Conservation (phyloP, 1,284 basidiomycete genomes). For the Afroboletus lepidellus region DNA sequence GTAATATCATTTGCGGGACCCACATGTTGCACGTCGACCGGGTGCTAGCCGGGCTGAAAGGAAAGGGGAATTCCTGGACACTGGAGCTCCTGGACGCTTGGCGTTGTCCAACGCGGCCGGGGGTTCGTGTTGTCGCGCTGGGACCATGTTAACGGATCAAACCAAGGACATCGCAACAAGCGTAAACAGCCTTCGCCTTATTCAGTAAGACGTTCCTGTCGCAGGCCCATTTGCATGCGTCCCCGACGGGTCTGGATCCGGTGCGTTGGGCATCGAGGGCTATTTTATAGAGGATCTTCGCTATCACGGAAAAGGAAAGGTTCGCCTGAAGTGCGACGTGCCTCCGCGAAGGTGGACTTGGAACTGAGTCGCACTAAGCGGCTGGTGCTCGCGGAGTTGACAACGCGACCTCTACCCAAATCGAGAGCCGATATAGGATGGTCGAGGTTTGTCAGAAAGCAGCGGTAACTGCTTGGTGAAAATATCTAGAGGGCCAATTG, state of each 20-base stretch:
- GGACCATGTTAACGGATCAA: background rate
- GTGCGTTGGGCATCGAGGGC: background rate
- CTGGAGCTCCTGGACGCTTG: background rate
- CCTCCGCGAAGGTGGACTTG: slow-evolving; percentile 36
- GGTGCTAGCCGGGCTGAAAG: background rate
- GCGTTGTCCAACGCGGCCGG: background rate
- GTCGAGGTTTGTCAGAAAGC: background rate
- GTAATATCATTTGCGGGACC: background rate
- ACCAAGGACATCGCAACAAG: background rate
- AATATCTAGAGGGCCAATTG: background rate
- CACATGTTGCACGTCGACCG: background rate
- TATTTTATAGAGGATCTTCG: background rate
- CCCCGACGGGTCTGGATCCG: background rate
- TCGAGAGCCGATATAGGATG: slow-evolving; percentile 26
- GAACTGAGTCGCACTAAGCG: slow-evolving; percentile 13
- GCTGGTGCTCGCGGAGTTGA: slow-evolving; percentile 32
- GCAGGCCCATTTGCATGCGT: background rate
- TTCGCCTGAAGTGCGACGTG: background rate
- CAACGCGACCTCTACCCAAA: slow-evolving; percentile 27
- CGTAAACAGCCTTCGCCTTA: background rate
- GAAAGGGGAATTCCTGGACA: background rate
- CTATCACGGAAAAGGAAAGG: background rate
- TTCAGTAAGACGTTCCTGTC: background rate
- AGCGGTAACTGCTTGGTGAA: background rate
- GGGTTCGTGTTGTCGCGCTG: too few species aligned